Percentiles rank a stretch among this genome's conserved stretches.
Conservation (phyloP, 108 stramenopile genomes). For the Cyclotella baltica region DNA sequence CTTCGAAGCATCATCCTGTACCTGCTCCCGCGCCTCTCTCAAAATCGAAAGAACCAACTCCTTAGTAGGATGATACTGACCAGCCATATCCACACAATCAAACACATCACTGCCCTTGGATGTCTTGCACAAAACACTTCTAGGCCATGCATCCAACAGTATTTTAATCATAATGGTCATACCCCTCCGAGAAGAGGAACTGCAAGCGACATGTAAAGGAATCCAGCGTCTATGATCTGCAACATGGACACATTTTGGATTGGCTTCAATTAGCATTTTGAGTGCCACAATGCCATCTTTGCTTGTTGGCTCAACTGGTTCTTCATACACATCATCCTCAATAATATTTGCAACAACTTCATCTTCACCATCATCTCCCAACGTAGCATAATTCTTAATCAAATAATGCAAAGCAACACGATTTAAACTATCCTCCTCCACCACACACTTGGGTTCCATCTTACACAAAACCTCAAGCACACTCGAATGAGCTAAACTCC, state of each 20-base stretch:
- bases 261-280: conserved; percentile 23
- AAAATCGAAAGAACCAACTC: conserved; percentile 31
- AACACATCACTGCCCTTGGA: conserved; percentile 41
- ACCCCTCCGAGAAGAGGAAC: conserved; percentile 40
- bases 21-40: conserved; percentile 19
- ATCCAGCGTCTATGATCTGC: conserved; percentile 51
- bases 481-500: conserved; percentile 42
- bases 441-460: conserved; percentile 42
- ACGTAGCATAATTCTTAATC: conserved; percentile 38
- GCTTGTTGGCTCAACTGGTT: conserved; percentile 5
- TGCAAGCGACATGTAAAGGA: conserved; percentile 52
- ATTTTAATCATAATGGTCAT: conserved; percentile 34
- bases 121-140: conserved; percentile 33
- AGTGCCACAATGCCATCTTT: conserved; percentile 35
- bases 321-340: not conserved
- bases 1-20: not conserved
- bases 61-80: conserved; percentile 27
- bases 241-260: conserved; percentile 34
- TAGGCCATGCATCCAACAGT: conserved; percentile 38
- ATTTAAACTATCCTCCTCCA: conserved; percentile 39
- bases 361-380: conserved; percentile 26
- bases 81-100: conserved; percentile 39
- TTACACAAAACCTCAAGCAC: conserved; percentile 41
- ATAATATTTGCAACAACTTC: not conserved
- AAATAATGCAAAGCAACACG: conserved; percentile 48